These are phyloP conservation scores for Tetrapyrgos nigripes DNA, from an alignment of 1,284 basidiomycete genomes.

Conservation along the genomic window DNA sequence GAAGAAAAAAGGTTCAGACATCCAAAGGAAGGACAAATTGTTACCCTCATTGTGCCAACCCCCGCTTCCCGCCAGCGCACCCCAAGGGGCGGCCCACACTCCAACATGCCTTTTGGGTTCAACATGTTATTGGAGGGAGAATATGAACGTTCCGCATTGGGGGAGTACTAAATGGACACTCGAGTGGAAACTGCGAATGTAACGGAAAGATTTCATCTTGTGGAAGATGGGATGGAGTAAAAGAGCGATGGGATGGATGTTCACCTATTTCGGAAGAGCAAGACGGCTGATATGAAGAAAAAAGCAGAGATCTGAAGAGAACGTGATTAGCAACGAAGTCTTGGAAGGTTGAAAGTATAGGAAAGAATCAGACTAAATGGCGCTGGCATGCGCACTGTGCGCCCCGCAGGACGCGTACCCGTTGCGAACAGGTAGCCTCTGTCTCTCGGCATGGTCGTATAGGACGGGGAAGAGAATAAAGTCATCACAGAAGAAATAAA, in stretches of 20 bases:
- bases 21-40: conserved; percentile 73
- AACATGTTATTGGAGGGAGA: conserved; percentile 35
- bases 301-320: not conserved
- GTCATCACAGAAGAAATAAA: conserved; percentile 57
- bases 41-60: conserved; percentile 64
- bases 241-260: conserved; percentile 11
- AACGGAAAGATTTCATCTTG: conserved; percentile 65
- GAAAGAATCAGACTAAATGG: conserved; percentile 73
- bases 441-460: conserved; percentile 79
- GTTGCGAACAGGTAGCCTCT: conserved; percentile 78
- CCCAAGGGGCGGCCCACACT: conserved; percentile 54
- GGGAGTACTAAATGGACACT: conserved; percentile 77
- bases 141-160: conserved; percentile 67
- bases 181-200: conserved; percentile 83
- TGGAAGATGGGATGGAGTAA: conserved; percentile 29
- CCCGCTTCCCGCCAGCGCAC: conserved; percentile 72
- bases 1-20: conserved; percentile 58
- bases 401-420: conserved; percentile 62
- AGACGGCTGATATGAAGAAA: conserved; percentile 8
- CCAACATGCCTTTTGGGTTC: conserved; percentile 57
- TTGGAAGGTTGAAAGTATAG: conserved; percentile 10
- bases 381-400: conserved; percentile 85
- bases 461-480: conserved; percentile 87
- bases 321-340: not conserved
- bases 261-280: conserved; percentile 12